Percentiles rank a stretch among this genome's conserved stretches.
These are phyloP conservation scores for Saxophila tyrrhenica DNA, from an alignment of 495 filamentous ascomycete species.

Conservation along the genomic window DNA sequence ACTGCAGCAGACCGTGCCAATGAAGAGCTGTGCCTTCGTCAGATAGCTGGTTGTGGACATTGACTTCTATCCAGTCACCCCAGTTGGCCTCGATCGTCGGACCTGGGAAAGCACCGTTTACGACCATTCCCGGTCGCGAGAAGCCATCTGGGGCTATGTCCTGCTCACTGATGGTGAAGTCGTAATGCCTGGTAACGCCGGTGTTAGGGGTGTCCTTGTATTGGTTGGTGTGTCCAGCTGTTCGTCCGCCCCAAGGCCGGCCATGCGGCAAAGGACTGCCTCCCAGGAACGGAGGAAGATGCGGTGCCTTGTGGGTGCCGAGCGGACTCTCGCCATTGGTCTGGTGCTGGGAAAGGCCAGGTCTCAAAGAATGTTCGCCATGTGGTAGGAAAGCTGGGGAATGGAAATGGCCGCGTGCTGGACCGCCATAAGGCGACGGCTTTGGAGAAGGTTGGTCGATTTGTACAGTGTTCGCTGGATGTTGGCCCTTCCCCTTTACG, in stretches of 20 bases:
- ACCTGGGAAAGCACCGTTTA: conserved; percentile 30
- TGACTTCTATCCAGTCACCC: conserved; percentile 21
- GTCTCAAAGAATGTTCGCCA: no score
- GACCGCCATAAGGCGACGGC: no score
- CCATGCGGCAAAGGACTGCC: neutral
- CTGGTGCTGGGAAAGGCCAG: neutral
- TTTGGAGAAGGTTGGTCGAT: no score
- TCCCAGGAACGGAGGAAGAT: neutral
- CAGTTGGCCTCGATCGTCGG: conserved; percentile 22
- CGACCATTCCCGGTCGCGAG: conserved; percentile 32
- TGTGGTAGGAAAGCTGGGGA: no score
- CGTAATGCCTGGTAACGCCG: conserved; percentile 38
- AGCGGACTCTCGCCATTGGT: neutral
- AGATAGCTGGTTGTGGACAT: conserved; percentile 15
- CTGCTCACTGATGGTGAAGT: conserved; percentile 42
- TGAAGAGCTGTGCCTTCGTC: conserved; percentile 20
- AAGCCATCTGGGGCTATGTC: conserved; percentile 38
- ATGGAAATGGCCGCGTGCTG: no score
- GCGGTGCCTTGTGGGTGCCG: neutral
- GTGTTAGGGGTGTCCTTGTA: conserved; percentile 13
- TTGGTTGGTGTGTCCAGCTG: neutral
- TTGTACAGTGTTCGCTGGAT: neutral
- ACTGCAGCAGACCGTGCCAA: conserved; percentile 22
- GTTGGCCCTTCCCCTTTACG: neutral
- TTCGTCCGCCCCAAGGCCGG: neutral